Evolutionary conservation across 176 grass and related monocot species (phyloP).

Genomic region (Thalia dealbata): DNA sequence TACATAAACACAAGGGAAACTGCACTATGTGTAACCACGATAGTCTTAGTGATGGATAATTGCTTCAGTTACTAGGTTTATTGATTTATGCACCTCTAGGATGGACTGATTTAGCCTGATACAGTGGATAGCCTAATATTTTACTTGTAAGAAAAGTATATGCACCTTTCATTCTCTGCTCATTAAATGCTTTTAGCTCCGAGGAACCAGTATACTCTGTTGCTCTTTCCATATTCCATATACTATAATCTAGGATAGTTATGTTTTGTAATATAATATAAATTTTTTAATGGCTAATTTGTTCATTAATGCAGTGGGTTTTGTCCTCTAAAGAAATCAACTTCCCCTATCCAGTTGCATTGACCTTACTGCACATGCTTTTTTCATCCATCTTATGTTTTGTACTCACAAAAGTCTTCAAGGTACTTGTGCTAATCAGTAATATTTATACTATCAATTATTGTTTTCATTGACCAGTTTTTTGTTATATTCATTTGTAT

Average conservation of each 20-base stretch:
- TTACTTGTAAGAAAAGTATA: background rate
- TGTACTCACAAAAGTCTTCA: constrained; percentile 74
- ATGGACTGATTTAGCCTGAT: background rate
- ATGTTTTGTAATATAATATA: background rate
- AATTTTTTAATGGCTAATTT: constrained; percentile 11
- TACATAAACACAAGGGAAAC: background rate
- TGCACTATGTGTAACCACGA: background rate
- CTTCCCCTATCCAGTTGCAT: constrained; percentile 96
- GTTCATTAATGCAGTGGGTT: constrained; percentile 68
- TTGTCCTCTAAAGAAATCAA: constrained; percentile 94
- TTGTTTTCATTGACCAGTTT: background rate
- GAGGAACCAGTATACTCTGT: too few species aligned
- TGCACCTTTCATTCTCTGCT: background rate
- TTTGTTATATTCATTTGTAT: background rate
- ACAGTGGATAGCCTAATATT: background rate
- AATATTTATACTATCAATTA: background rate
- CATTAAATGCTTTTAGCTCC: background rate
- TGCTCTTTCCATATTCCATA: background rate
- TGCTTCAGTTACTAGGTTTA: background rate
- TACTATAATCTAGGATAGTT: background rate
- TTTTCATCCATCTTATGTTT: constrained; percentile 96
- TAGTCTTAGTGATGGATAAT: background rate
- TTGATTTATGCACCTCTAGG: background rate
- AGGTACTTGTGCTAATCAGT: constrained; percentile 39
- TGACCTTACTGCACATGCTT: constrained; percentile 92